phyloP scores from a whole-genome alignment of 306 rosid genomes.

The Castanea sativa region DNA sequence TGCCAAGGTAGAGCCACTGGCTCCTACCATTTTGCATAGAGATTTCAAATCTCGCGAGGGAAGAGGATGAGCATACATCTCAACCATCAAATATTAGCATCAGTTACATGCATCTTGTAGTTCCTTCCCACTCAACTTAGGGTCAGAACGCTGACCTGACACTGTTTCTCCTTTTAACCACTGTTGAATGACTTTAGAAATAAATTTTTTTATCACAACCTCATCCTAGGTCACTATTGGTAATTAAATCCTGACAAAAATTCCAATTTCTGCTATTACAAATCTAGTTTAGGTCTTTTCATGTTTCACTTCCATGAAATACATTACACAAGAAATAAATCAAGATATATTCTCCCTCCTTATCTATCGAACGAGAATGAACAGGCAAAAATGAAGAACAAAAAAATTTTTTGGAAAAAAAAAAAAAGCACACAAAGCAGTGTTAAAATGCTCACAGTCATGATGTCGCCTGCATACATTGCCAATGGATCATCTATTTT shows the following conservation, averaged over 20 bases:
- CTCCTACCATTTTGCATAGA: background rate
- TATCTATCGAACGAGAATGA: background rate
- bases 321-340: background rate
- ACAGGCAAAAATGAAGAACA: background rate
- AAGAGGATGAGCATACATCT: background rate
- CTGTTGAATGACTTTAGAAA: background rate
- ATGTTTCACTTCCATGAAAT: background rate
- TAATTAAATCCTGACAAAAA: background rate
- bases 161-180: background rate
- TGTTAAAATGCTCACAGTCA: slow-evolving; percentile 76
- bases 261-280: background rate
- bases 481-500: slow-evolving; percentile 92
- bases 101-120: background rate
- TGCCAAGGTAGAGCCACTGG: background rate
- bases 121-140: background rate
- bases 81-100: background rate
- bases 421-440: background rate
- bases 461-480: slow-evolving; percentile 96
- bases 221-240: background rate
- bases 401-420: background rate
- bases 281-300: background rate
- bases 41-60: background rate
- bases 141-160: background rate
- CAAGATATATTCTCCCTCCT: background rate
- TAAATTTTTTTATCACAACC: background rate